Percentiles rank a stretch among this genome's conserved stretches.
Evolutionary conservation across 2,329 filamentous ascomycete species (phyloP).

Genomic region (Xylariaceae sp.): DNA sequence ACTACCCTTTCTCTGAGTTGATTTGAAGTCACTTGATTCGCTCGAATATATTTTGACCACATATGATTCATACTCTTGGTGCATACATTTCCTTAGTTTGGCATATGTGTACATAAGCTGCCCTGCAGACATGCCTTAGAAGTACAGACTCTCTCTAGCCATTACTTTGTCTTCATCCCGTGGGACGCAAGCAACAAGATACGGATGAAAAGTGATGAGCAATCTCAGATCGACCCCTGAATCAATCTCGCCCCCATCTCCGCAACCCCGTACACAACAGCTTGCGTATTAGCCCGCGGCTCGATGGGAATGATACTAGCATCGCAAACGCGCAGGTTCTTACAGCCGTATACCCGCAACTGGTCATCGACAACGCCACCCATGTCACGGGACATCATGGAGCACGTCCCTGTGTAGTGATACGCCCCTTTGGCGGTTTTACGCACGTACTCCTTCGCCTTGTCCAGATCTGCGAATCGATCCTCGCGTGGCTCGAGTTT

Average conservation of each 20-base stretch:
- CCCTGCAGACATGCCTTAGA: too few relatives aligned
- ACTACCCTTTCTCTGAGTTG: too few relatives aligned
- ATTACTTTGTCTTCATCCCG: too few relatives aligned
- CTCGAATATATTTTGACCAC: too few relatives aligned
- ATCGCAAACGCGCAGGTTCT: constrained; percentile 14
- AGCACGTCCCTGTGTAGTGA: constrained; percentile 13
- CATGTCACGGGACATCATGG: constrained; percentile 12
- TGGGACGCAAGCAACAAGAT: too few relatives aligned
- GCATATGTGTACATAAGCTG: too few relatives aligned
- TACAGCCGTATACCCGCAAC: constrained; percentile 11
- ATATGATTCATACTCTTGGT: too few relatives aligned
- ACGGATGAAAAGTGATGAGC: too few relatives aligned
- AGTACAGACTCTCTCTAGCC: too few relatives aligned
- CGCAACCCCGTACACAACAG: constrained; percentile 16
- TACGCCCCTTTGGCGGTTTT: constrained; percentile 1
- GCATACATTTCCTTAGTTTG: too few relatives aligned
- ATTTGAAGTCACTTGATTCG: too few relatives aligned
- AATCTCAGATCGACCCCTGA: too few relatives aligned
- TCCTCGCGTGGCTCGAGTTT: constrained; percentile 1
- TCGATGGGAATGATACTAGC: constrained; percentile 13
- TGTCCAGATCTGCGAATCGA: constrained; percentile 4
- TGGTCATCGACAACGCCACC: constrained; percentile 14
- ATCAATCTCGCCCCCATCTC: constrained; percentile 15
- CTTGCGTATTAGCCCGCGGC: constrained; percentile 11
- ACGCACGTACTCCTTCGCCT: constrained; percentile 3